Percentiles rank a stretch among this genome's conserved stretches.
Conservation (phyloP, 306 rosid species). For the Sechiopsis laciniata region DNA sequence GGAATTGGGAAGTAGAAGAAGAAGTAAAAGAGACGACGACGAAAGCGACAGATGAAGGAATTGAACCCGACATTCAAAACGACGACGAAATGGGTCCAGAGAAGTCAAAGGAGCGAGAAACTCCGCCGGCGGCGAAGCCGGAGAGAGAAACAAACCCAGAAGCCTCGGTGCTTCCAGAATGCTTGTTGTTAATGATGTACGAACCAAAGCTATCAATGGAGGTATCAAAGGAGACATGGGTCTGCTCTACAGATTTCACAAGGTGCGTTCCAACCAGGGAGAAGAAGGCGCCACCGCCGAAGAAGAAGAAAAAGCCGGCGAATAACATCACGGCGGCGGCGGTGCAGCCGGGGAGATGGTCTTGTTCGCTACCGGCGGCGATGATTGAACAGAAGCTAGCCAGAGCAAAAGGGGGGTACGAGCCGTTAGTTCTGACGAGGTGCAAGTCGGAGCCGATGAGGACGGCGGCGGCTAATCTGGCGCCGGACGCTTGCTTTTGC, state of each 20-base stretch:
- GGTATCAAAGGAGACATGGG: slow-evolving; percentile 94
- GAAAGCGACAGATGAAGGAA: slow-evolving; percentile 22
- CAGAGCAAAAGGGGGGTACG: slow-evolving; percentile 51
- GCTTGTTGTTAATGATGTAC: slow-evolving; percentile 89
- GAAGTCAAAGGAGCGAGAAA: slow-evolving; percentile 30
- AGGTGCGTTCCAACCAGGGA: slow-evolving; percentile 64
- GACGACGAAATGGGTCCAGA: background rate
- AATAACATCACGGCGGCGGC: slow-evolving; percentile 1
- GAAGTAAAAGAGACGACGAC: slow-evolving; percentile 21
- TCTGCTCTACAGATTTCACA: slow-evolving; percentile 73
- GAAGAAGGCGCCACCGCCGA: slow-evolving; percentile 27
- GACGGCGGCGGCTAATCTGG: slow-evolving; percentile 44
- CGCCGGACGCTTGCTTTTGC: slow-evolving; percentile 79
- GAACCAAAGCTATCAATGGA: slow-evolving; percentile 98
- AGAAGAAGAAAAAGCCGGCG: slow-evolving; percentile 32
- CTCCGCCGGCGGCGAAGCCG: no score
- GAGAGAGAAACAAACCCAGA: background rate
- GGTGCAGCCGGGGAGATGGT: slow-evolving; percentile 70
- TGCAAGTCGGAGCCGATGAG: slow-evolving; percentile 97
- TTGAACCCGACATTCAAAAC: slow-evolving; percentile 26
- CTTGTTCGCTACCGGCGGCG: slow-evolving; percentile 60
- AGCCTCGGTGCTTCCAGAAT: slow-evolving; percentile 50
- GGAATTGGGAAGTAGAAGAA: background rate
- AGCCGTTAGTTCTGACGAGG: slow-evolving; percentile 80
- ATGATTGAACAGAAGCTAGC: slow-evolving; percentile 66